These are phyloP conservation scores for Xylaria curta DNA, from an alignment of 495 filamentous ascomycete species.

Conservation along the genomic window DNA sequence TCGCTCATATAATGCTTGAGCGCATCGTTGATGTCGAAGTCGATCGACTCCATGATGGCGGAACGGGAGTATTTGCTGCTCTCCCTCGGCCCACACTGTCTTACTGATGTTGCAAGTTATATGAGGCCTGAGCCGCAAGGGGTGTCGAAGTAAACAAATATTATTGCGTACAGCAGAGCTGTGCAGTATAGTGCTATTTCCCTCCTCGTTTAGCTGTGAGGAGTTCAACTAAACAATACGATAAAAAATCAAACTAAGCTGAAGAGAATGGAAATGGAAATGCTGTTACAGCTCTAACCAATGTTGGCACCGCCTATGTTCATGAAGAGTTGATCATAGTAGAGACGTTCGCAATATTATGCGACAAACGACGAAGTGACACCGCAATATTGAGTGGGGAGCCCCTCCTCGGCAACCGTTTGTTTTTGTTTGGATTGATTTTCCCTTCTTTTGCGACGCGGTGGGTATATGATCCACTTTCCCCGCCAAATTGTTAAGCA, in stretches of 20 bases:
- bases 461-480: background rate
- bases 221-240: background rate
- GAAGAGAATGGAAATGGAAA: conserved; percentile 16
- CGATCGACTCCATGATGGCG: conserved; percentile 72
- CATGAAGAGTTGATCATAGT: background rate
- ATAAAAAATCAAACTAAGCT: background rate
- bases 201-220: background rate
- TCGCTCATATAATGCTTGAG: conserved; percentile 96
- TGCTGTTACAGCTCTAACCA: background rate
- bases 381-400: background rate
- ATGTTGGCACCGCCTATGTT: background rate
- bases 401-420: conserved; percentile 51
- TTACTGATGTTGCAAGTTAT: background rate
- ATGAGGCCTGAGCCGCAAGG: background rate
- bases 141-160: conserved; percentile 8
- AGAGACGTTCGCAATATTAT: background rate
- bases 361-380: background rate
- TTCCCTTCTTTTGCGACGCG: conserved; percentile 25
- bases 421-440: conserved; percentile 45
- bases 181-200: background rate
- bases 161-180: background rate
- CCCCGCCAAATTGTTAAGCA: conserved; percentile 13
- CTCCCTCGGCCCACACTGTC: conserved; percentile 26
- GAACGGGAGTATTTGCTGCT: conserved; percentile 9
- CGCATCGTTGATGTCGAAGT: conserved; percentile 94